phyloP scores from a whole-genome alignment of 805 yeast genomes.

The Saccharomycopsis babjevae region DNA sequence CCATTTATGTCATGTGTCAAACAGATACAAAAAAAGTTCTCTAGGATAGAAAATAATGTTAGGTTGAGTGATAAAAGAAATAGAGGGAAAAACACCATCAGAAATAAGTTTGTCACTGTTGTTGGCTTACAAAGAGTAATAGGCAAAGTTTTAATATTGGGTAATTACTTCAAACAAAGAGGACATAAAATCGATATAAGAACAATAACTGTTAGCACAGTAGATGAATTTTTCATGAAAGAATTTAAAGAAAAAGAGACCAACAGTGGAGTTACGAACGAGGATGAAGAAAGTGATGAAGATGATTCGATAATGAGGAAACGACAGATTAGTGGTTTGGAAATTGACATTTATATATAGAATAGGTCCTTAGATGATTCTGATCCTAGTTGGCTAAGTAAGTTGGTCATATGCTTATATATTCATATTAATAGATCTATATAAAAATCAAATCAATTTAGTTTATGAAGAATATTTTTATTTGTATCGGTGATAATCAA shows the following conservation, averaged over 20 bases:
- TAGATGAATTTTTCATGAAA: slow-evolving; percentile 48
- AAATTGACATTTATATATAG: slow-evolving; percentile 5
- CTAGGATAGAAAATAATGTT: slow-evolving; percentile 20
- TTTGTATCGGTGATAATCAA: background rate
- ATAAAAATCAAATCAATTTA: background rate
- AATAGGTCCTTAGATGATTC: background rate
- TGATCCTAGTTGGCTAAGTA: too few relatives aligned
- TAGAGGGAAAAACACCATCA: slow-evolving; percentile 15
- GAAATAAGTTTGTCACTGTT: slow-evolving; percentile 39
- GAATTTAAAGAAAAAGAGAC: background rate
- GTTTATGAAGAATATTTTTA: background rate
- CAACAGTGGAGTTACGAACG: background rate
- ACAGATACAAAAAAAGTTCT: slow-evolving; percentile 44
- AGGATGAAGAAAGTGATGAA: slow-evolving; percentile 7
- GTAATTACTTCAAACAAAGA: slow-evolving; percentile 44
- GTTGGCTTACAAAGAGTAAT: slow-evolving; percentile 73
- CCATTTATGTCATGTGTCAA: slow-evolving; percentile 70
- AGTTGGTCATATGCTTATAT: too few relatives aligned
- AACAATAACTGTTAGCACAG: slow-evolving; percentile 57
- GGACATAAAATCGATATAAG: slow-evolving; percentile 44
- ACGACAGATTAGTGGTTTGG: slow-evolving; percentile 8
- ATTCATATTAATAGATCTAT: background rate
- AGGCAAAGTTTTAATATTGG: slow-evolving; percentile 53
- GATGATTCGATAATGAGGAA: slow-evolving; percentile 3
- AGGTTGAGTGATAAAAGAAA: slow-evolving; percentile 34